Conservation (phyloP, 169 alveolate species). For the Eimeria praecox region DNA sequence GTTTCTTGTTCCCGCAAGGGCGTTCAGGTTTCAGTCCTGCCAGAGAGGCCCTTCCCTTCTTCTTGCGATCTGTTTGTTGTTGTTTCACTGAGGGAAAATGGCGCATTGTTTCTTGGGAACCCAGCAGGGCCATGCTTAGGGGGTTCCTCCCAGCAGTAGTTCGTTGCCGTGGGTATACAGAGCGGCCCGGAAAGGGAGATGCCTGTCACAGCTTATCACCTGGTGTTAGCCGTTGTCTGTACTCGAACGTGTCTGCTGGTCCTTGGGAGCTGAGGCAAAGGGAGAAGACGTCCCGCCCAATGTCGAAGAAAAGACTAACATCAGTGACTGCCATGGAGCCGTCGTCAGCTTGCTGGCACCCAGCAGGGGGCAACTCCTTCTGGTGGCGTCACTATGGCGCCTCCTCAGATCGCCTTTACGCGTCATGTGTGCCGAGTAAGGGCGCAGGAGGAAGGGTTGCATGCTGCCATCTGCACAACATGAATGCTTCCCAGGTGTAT, state of each 20-base stretch:
- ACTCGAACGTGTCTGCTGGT: background rate
- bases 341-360: constrained; percentile 59
- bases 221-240: background rate
- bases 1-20: background rate
- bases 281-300: background rate
- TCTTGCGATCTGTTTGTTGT: background rate
- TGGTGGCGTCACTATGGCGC: constrained; percentile 66
- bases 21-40: background rate
- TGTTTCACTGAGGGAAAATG: background rate
- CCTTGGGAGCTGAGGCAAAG: background rate
- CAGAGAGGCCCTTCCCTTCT: too few relatives aligned
- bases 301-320: background rate
- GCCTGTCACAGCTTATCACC: background rate
- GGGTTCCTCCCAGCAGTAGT: background rate
- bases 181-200: background rate
- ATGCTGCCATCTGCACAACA: constrained; percentile 54
- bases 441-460: background rate
- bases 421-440: background rate
- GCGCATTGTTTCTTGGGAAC: background rate
- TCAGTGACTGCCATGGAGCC: background rate
- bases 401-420: background rate
- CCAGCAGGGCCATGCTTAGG: background rate
- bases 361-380: constrained; percentile 44
- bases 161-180: background rate
- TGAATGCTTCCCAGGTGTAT: constrained; percentile 49